Percentiles rank a stretch among this genome's conserved stretches.
These are phyloP conservation scores for Sugiyamaella boreocaroliniensis DNA, from an alignment of 805 yeast species.

Conservation along the genomic window DNA sequence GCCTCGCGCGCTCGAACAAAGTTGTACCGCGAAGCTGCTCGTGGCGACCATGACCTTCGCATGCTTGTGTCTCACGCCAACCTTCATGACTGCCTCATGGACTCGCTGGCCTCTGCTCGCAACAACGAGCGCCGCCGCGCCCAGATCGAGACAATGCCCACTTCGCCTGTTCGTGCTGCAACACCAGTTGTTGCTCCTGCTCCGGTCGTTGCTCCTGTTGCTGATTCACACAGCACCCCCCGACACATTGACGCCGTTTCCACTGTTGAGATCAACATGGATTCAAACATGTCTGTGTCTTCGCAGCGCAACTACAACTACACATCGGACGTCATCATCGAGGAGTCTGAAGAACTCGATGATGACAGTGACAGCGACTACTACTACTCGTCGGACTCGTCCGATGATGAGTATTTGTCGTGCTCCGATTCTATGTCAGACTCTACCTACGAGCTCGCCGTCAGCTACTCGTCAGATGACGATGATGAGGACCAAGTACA, in stretches of 20 bases:
- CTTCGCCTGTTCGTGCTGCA: background rate
- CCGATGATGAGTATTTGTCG: conserved; percentile 24
- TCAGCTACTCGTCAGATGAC: conserved; percentile 19
- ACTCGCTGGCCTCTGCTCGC: conserved; percentile 25
- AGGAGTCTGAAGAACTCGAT: conserved; percentile 2
- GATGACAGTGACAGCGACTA: conserved; percentile 13
- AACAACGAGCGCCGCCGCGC: conserved; percentile 16
- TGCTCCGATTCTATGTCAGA: conserved; percentile 1
- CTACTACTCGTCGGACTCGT: conserved; percentile 17
- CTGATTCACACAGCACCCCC: background rate
- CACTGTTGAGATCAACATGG: background rate
- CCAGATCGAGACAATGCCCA: conserved; percentile 15
- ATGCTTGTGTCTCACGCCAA: conserved; percentile 64
- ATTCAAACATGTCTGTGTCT: background rate
- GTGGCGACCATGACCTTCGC: conserved; percentile 51
- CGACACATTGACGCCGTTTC: background rate
- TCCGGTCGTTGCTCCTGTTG: too few species aligned
- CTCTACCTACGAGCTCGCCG: conserved; percentile 8
- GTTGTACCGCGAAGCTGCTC: conserved; percentile 55
- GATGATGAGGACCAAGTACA: conserved; percentile 17
- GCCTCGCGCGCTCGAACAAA: conserved; percentile 61
- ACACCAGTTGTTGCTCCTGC: background rate
- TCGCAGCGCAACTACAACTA: background rate
- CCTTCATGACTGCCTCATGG: conserved; percentile 59
- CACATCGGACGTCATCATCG: background rate